These are phyloP conservation scores for Dioszegia hungarica DNA, from an alignment of 768 basidiomycete genomes.

Conservation along the genomic window DNA sequence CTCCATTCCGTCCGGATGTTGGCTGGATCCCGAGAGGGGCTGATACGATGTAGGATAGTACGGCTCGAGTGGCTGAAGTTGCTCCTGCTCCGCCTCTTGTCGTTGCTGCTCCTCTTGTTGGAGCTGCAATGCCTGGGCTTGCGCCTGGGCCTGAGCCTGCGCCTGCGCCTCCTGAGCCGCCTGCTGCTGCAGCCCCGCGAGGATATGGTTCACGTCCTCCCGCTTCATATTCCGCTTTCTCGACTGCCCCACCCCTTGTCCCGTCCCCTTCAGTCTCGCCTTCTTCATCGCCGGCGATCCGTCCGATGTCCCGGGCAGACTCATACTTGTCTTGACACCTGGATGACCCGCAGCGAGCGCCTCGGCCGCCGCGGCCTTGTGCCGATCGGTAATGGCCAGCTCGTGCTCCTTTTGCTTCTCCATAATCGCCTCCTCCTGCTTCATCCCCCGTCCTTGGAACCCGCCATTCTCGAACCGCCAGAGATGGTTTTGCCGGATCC, in stretches of 20 bases:
- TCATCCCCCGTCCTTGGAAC: conserved; percentile 45
- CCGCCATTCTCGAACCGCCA: conserved; percentile 45
- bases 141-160: neutral
- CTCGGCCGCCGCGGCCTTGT: conserved; percentile 40
- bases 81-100: neutral
- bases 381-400: conserved; percentile 27
- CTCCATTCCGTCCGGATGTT: neutral
- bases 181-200: conserved; percentile 2
- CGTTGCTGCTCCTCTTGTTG: conserved; percentile 1
- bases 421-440: conserved; percentile 42
- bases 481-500: conserved; percentile 42
- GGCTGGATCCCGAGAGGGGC: neutral
- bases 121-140: neutral
- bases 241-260: conserved; percentile 1
- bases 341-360: conserved; percentile 41
- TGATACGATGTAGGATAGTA: neutral
- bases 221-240: conserved; percentile 16
- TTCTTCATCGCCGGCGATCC: conserved; percentile 20
- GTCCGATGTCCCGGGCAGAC: conserved; percentile 21
- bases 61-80: neutral
- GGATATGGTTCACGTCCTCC: conserved; percentile 7
- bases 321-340: conserved; percentile 35
- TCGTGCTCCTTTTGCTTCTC: conserved; percentile 34
- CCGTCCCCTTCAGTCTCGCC: conserved; percentile 6
- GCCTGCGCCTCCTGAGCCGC: neutral